Evolutionary conservation across 768 basidiomycete genomes (phyloP), one percentile per base, ranked within the genome.

Genomic region (Fomitopsis serialis): DNA sequence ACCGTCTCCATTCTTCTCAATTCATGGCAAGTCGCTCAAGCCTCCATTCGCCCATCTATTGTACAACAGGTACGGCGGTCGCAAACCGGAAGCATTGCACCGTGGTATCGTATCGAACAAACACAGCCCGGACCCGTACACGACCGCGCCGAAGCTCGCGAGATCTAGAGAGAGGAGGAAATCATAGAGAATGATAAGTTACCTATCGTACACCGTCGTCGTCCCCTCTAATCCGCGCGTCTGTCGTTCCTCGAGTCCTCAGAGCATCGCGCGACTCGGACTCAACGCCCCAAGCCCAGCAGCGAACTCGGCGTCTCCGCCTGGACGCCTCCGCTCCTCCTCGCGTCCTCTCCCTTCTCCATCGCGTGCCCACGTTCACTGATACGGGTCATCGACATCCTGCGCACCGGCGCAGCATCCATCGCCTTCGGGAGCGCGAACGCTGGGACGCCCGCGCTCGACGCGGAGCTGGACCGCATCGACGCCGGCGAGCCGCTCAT

Each of bases 401-500:
- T 21, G n/a, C 42, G 45, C 32, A 32, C 25, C 5, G 17, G 45
- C 25, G 12, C 11, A 6, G 32, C 32, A 25, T 43, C 47, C 52
- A 45, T 29, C n/a, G 54, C 47, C 45, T 37, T 42, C 35, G 47
- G 48, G 25, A 40, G 46, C 56, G 53, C 22, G 19, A 56, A 44
- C 47, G 54, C 25, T 13, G 52, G 9, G 13, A 36, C 42, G 1
- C 50, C 34, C 42, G 50, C 48, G 42, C 48, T 56, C 24, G 48
- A 21, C 23, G 53, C 55, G 34, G 53, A 58, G 12, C 62, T 62
- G 32, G 78, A 77, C 11, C 19, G 19, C 1, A 74, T 48, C 44
- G 53, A 50, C 12, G 37, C 44, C 37, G 72, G 71, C 29, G 78
- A 76, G 1, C 75, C 71, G 58, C 79, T 77, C 55, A 88, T 87